Conservation (phyloP, 1,284 basidiomycete genomes). For the Jaminaea rosea region DNA sequence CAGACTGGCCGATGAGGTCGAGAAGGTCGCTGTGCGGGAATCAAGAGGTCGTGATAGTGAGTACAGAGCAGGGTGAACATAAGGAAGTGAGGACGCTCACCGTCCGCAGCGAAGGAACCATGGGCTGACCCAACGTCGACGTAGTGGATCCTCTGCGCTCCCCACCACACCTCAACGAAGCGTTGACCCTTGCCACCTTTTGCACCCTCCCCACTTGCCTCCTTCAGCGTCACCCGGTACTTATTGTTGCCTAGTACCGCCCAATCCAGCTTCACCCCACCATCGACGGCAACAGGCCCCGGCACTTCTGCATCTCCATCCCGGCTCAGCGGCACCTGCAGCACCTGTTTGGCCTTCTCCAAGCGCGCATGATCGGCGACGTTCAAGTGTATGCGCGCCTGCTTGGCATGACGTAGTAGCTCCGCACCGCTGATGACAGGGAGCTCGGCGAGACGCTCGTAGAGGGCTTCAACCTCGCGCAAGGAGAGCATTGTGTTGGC, state of each 20-base stretch:
- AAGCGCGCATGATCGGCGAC: not conserved
- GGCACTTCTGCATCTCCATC: not conserved
- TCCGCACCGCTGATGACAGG: not conserved
- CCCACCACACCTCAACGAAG: not conserved
- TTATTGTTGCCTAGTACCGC: not conserved
- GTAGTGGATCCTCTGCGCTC: not conserved
- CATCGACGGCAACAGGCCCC: not conserved
- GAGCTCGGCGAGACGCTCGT: not conserved
- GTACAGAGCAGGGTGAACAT: not conserved
- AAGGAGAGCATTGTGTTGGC: not conserved
- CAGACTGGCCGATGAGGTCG: slow-evolving; percentile 47
- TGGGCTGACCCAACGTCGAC: slow-evolving; percentile 58
- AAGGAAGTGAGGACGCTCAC: slow-evolving; percentile 42
- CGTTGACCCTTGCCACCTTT: not conserved
- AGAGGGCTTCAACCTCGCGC: not conserved
- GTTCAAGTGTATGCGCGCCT: not conserved
- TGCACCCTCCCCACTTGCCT: not conserved
- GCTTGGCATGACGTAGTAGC: not conserved
- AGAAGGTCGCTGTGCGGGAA: not conserved
- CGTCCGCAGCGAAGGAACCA: slow-evolving; percentile 58
- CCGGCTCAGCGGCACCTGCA: not conserved
- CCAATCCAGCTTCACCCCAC: not conserved
- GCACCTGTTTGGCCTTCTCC: not conserved
- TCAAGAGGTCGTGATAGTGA: not conserved
- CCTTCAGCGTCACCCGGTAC: not conserved